A percentile compares a stretch with the other conserved stretches of the same genome.
phyloP scores from a whole-genome alignment of 2,329 filamentous ascomycete genomes.

The Aspergillus brasiliensis region DNA sequence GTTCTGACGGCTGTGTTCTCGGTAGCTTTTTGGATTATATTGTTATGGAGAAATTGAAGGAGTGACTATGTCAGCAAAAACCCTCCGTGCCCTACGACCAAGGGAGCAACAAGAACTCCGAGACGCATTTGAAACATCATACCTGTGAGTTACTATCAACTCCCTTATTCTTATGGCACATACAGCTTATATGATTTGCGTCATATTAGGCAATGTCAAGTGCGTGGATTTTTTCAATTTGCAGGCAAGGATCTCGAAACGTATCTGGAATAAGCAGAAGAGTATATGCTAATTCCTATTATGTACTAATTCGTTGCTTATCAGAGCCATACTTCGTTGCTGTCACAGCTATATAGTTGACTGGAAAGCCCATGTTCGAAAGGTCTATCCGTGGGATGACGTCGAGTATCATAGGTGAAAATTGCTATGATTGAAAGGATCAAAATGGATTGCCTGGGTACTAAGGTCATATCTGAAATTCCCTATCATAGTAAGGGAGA shows the following conservation, averaged over 20 bases:
- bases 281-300: neutral
- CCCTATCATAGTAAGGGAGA: no score
- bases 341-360: neutral
- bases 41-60: constrained; percentile 19
- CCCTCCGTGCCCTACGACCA: neutral
- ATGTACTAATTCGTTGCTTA: neutral
- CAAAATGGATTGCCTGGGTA: no score
- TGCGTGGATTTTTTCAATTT: neutral
- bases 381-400: neutral
- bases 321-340: neutral
- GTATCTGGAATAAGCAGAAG: neutral
- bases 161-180: neutral
- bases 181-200: neutral
- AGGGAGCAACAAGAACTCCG: neutral
- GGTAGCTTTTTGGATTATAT: constrained; percentile 5
- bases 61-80: neutral
- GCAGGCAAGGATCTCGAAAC: neutral
- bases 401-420: neutral
- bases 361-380: neutral
- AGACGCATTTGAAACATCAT: neutral
- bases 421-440: neutral
- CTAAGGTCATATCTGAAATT: no score
- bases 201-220: neutral
- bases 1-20: neutral
- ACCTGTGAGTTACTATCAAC: neutral